Evolutionary conservation across 768 basidiomycete species (phyloP).

Genomic region (Rubroboletus pulcherrimus): DNA sequence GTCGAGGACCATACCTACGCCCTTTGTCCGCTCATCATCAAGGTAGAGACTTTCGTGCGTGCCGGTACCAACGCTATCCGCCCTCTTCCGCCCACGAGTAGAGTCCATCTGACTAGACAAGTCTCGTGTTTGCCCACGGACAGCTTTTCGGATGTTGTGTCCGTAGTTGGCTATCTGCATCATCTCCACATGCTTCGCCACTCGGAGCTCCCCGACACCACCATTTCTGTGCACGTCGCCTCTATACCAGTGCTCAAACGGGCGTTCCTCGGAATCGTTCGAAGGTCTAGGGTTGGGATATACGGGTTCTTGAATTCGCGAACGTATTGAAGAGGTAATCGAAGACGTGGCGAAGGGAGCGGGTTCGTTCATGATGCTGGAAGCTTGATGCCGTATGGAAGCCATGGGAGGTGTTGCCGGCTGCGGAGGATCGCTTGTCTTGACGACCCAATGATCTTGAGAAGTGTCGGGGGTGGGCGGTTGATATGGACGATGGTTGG

Average conservation of each 20-base stretch:
- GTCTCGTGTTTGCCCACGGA: constrained; percentile 26
- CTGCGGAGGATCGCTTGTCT: constrained; percentile 28
- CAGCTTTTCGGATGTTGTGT: constrained; percentile 45
- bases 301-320: constrained; percentile 31
- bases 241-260: constrained; percentile 89
- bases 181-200: constrained; percentile 78
- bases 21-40: constrained; percentile 51
- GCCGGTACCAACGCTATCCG: constrained; percentile 60
- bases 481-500: constrained; percentile 21
- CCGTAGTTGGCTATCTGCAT: constrained; percentile 85
- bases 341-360: constrained; percentile 53
- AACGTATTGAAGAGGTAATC: constrained; percentile 42
- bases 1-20: constrained; percentile 60
- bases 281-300: constrained; percentile 48
- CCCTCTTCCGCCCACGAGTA: constrained; percentile 48
- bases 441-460: constrained; percentile 30
- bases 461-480: constrained; percentile 27
- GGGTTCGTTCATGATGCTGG: constrained; percentile 59
- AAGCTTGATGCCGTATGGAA: constrained; percentile 36
- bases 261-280: constrained; percentile 74
- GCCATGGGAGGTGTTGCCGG: constrained; percentile 33
- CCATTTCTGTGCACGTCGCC: constrained; percentile 84
- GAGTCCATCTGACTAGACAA: constrained; percentile 22
- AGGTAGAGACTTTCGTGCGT: constrained; percentile 63
- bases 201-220: constrained; percentile 80